A percentile compares a stretch with the other conserved stretches of the same genome.
Conservation (phyloP, 2,329 filamentous ascomycete species). For the Didymella keratinophila region DNA sequence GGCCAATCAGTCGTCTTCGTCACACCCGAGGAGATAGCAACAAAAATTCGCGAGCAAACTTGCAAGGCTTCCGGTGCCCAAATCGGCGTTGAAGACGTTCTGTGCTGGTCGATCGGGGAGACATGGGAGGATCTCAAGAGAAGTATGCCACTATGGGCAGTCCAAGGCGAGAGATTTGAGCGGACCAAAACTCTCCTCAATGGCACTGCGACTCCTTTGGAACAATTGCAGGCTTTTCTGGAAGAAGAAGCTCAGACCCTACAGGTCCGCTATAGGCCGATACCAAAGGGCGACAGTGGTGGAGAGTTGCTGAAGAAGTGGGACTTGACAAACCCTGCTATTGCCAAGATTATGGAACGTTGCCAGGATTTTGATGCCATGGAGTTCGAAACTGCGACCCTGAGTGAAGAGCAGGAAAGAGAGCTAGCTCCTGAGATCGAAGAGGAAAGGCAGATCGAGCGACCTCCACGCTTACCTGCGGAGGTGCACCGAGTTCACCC, state of each 20-base stretch:
- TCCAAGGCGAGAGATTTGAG: conserved; percentile 64
- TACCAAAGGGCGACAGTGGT: no score
- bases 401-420: no score
- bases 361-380: no score
- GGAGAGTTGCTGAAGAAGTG: conserved; percentile 13
- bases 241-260: conserved; percentile 65
- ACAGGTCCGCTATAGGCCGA: conserved; percentile 62
- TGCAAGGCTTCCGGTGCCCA: conserved; percentile 4
- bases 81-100: conserved; percentile 63
- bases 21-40: conserved; percentile 65
- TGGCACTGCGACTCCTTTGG: conserved; percentile 24
- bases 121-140: conserved; percentile 61
- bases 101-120: conserved; percentile 67
- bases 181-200: conserved; percentile 52
- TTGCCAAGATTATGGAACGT: conserved; percentile 27
- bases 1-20: conserved; percentile 72
- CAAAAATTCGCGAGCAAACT: conserved; percentile 55
- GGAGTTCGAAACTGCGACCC: no score
- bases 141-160: conserved; percentile 66
- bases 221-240: conserved; percentile 56
- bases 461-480: no score
- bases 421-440: no score
- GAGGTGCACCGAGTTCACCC: no score
- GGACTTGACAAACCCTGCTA: conserved; percentile 28
- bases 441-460: no score